phyloP scores from a whole-genome alignment of 139 green algal genomes.

The Coelastrella sp. region DNA sequence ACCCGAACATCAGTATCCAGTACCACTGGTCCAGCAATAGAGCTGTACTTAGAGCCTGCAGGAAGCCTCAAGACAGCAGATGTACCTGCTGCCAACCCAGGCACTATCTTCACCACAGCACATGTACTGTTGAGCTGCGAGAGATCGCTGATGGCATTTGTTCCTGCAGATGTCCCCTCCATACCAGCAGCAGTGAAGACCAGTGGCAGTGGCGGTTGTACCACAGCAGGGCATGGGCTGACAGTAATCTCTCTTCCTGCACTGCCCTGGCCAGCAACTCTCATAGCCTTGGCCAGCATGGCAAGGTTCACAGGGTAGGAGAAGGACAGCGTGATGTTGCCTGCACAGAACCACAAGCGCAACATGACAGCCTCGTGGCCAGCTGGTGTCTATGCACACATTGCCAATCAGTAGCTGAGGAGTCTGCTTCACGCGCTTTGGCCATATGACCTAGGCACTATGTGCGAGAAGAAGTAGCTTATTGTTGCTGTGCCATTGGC shows the following conservation, averaged over 20 bases:
- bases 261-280: neutral
- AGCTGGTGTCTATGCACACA: too few relatives aligned
- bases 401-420: too few relatives aligned
- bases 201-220: neutral
- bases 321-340: constrained; percentile 55
- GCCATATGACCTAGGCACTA: too few relatives aligned
- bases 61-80: constrained; percentile 46
- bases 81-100: constrained; percentile 18
- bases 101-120: constrained; percentile 43
- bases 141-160: neutral
- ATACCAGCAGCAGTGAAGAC: neutral
- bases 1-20: neutral
- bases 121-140: constrained; percentile 34
- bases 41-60: constrained; percentile 50
- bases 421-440: too few relatives aligned
- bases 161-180: neutral
- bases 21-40: constrained; percentile 41
- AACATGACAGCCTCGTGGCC: too few relatives aligned
- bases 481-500: too few relatives aligned
- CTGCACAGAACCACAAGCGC: too few relatives aligned
- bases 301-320: constrained; percentile 58
- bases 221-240: constrained; percentile 2
- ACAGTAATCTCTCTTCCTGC: neutral
- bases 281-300: constrained; percentile 40
- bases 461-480: too few relatives aligned